Percentiles rank a stretch among this genome's conserved stretches.
phyloP scores from a whole-genome alignment of 768 basidiomycete species.

The Hericium erinaceus region DNA sequence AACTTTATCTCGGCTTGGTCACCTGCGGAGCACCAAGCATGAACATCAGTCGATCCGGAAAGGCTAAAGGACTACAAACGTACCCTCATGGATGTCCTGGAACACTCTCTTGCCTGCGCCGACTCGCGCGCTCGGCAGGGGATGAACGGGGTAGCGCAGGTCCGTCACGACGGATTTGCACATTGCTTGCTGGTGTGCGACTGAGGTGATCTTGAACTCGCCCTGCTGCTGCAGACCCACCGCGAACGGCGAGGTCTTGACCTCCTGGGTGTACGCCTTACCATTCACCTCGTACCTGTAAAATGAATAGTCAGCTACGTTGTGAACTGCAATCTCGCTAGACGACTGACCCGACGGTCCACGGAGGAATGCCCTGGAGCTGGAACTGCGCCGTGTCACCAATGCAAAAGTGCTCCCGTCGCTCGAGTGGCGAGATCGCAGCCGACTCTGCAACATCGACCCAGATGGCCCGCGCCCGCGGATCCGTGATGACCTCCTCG shows the following conservation, averaged over 20 bases:
- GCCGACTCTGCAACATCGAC: slow-evolving; percentile 97
- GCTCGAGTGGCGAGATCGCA: slow-evolving; percentile 77
- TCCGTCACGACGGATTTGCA: slow-evolving; percentile 79
- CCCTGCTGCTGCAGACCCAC: slow-evolving; percentile 75
- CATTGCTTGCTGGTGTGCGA: slow-evolving; percentile 89
- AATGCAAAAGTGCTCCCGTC: slow-evolving; percentile 75
- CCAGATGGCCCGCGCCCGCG: slow-evolving; percentile 55
- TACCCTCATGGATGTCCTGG: slow-evolving; percentile 88
- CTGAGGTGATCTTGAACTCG: slow-evolving; percentile 75
- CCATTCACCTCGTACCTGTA: slow-evolving; percentile 74
- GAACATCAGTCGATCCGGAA: neutral
- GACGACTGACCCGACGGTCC: slow-evolving; percentile 66
- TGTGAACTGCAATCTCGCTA: neutral
- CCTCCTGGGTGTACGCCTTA: slow-evolving; percentile 62
- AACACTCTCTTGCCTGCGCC: slow-evolving; percentile 73
- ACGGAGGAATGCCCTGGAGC: slow-evolving; percentile 88
- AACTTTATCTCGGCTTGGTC: slow-evolving; percentile 94
- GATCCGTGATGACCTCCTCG: slow-evolving; percentile 60
- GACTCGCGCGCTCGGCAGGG: slow-evolving; percentile 83
- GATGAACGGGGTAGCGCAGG: slow-evolving; percentile 63
- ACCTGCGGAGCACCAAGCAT: slow-evolving; percentile 31
- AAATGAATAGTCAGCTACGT: neutral
- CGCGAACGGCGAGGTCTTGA: slow-evolving; percentile 78
- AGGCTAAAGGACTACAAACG: slow-evolving; percentile 5
- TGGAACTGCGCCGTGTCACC: slow-evolving; percentile 89